Conservation (phyloP, 495 filamentous ascomycete species). For the Lasiosphaeria hispida region DNA sequence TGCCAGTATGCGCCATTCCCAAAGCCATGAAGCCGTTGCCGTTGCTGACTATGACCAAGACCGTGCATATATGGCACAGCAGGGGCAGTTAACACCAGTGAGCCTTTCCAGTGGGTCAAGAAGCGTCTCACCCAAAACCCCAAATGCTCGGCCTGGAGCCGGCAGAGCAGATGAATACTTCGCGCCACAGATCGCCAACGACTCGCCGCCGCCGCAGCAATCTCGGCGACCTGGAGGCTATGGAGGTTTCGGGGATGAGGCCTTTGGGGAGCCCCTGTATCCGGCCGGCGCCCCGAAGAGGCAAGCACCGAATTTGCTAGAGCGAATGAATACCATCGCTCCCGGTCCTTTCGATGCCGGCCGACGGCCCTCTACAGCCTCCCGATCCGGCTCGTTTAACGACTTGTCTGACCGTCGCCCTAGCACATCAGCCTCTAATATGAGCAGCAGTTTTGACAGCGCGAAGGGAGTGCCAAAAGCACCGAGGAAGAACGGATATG, state of each 20-base stretch:
- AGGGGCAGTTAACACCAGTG: conserved; percentile 59
- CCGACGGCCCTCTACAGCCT: conserved; percentile 25
- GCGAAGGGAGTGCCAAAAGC: conserved; percentile 33
- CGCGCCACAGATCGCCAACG: conserved; percentile 35
- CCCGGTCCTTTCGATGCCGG: conserved; percentile 63
- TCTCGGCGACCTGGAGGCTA: conserved; percentile 37
- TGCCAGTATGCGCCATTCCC: conserved; percentile 50
- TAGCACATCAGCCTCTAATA: conserved; percentile 41
- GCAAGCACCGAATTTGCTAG: conserved; percentile 49
- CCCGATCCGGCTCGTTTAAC: conserved; percentile 15
- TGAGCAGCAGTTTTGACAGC: conserved; percentile 38
- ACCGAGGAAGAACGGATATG: conserved; percentile 50
- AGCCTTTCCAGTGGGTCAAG: conserved; percentile 58
- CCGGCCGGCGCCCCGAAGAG: conserved; percentile 37
- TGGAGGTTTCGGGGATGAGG: conserved; percentile 49
- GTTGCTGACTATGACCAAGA: conserved; percentile 50
- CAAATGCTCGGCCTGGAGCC: conserved; percentile 37
- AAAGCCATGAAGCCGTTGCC: neutral
- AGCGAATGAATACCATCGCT: conserved; percentile 63
- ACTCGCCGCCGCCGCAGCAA: conserved; percentile 28
- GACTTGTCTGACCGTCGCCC: conserved; percentile 29
- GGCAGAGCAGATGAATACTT: conserved; percentile 39
- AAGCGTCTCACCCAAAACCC: conserved; percentile 56
- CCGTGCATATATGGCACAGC: conserved; percentile 52
- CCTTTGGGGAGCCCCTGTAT: conserved; percentile 43